Conservation (phyloP, 2,329 filamentous ascomycete genomes). For the Paracorniculantispora psalliotae region DNA sequence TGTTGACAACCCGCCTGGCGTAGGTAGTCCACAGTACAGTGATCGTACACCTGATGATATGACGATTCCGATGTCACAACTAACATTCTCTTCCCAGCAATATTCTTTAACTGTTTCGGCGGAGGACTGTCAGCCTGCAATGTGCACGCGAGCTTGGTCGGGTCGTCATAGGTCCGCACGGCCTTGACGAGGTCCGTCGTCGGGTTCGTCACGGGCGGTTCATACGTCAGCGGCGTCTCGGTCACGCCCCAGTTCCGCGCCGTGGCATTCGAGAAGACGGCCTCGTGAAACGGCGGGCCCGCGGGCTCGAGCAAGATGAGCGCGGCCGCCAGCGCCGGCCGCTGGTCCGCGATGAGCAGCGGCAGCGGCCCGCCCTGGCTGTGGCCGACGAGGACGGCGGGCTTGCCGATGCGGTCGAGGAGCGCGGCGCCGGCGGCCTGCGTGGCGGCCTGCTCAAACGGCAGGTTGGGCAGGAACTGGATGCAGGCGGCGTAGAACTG, state of each 20-base stretch:
- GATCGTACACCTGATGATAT: slow-evolving; percentile 43
- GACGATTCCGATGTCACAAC: slow-evolving; percentile 38
- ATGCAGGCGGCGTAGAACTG: slow-evolving; percentile 36
- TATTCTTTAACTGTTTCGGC: slow-evolving; percentile 32
- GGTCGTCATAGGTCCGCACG: slow-evolving; percentile 3
- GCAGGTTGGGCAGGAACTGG: slow-evolving; percentile 29
- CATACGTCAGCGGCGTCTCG: slow-evolving; percentile 44
- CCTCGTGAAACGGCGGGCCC: slow-evolving; percentile 43
- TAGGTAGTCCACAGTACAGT: slow-evolving; percentile 36
- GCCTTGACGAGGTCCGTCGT: slow-evolving; percentile 27
- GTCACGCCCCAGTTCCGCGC: slow-evolving; percentile 41
- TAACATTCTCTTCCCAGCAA: slow-evolving; percentile 31
- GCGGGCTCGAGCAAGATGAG: slow-evolving; percentile 42
- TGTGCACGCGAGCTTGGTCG: slow-evolving; percentile 21
- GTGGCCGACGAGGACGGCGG: slow-evolving; percentile 38
- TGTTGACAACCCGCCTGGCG: slow-evolving; percentile 36
- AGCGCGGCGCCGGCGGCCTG: slow-evolving; percentile 37
- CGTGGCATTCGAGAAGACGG: slow-evolving; percentile 29
- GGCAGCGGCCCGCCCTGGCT: slow-evolving; percentile 41
- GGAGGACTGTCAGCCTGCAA: slow-evolving; percentile 30
- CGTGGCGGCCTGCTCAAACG: slow-evolving; percentile 31
- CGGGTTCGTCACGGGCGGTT: slow-evolving; percentile 35
- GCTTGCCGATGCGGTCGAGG: slow-evolving; percentile 37
- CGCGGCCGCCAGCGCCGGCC: slow-evolving; percentile 35
- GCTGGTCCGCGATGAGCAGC: slow-evolving; percentile 37